These are phyloP conservation scores for Sporopachydermia quercuum DNA, from an alignment of 805 yeast genomes.

Conservation along the genomic window DNA sequence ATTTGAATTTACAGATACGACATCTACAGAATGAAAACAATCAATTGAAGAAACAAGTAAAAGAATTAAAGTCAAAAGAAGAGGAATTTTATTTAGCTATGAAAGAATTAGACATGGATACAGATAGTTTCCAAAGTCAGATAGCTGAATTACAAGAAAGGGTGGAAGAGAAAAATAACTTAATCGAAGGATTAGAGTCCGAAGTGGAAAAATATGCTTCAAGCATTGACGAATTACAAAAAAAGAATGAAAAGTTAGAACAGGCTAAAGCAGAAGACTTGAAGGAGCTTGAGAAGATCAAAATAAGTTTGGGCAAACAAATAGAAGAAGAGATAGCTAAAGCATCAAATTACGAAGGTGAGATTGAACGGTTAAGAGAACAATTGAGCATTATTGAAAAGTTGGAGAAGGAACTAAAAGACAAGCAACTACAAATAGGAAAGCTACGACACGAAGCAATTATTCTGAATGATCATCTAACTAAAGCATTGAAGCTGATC, in stretches of 20 bases:
- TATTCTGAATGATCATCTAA: slow-evolving; percentile 81
- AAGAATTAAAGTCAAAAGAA: not conserved
- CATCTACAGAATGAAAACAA: slow-evolving; percentile 15
- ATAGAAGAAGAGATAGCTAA: slow-evolving; percentile 6
- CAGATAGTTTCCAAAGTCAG: slow-evolving; percentile 17
- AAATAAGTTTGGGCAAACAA: slow-evolving; percentile 9
- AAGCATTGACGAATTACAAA: slow-evolving; percentile 12
- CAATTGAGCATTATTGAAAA: slow-evolving; percentile 17
- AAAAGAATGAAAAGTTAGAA: slow-evolving; percentile 10
- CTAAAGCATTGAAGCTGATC: slow-evolving; percentile 79
- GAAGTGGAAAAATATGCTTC: not conserved
- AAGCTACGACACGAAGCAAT: slow-evolving; percentile 91
- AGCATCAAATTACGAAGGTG: slow-evolving; percentile 21
- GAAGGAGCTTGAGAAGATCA: slow-evolving; percentile 20
- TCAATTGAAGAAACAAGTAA: slow-evolving; percentile 9
- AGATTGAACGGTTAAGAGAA: slow-evolving; percentile 19
- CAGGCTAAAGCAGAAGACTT: slow-evolving; percentile 12
- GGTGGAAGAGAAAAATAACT: slow-evolving; percentile 5
- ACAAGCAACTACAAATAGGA: slow-evolving; percentile 68
- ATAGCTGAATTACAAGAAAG: slow-evolving; percentile 16
- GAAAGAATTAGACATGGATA: not conserved
- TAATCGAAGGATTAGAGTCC: slow-evolving; percentile 1
- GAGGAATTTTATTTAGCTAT: slow-evolving; percentile 2
- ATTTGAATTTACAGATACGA: no score
- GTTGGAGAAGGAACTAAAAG: slow-evolving; percentile 42